Base-by-base conservation (phyloP, 305 asterid genomes). In the Rubia tinctorum region DNA sequence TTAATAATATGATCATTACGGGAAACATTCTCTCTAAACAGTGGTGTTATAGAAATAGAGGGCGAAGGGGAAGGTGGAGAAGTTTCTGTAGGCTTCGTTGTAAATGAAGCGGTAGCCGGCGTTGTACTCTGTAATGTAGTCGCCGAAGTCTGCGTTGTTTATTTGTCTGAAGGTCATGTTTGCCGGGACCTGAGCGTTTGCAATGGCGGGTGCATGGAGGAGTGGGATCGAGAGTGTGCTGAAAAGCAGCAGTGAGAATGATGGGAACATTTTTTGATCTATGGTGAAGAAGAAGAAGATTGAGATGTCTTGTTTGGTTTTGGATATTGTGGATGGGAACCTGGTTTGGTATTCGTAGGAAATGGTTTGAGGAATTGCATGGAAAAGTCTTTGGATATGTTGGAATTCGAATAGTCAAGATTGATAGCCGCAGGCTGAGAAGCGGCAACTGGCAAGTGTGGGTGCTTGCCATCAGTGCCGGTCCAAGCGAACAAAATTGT, bases 41-140 rank as follows among this genome's bases (percentile, higher is more conserved):
- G 83, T 80, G 58, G 83, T 80, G 80, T 80, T 80, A 67, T 80
- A 71, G 78, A 76, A 80, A 23, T 74, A 42, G 2, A 80, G 78
- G 11, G 67, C 20, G 15, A 76, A 80, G 12, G 83, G 83, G 34
- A 49, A 44, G 9, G 30, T 49, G 30, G 0, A 76, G 49, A 80
- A 44, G 30, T 7, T 3, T 0, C 17, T 59, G 20, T 58, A 58
- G 58, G 11, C 59, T 5, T 45, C 56, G 22, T 39, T 49, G 55
- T 4, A 49, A 1, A 53, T 17, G 59, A 53, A 53, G 2, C 59
- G 59, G 22, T 53, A 53, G 10, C 59, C 22, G 22, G 59, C 59
- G 59, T 18, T 18, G 59, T 17, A 53, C 22, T 18, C 59, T 17
- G 59, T 17, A 8, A 18, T 18, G 59, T 53, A 53, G 1, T 53